Percentiles rank a stretch among this genome's conserved stretches.
Conservation (phyloP, 371 early-diverging fungal genomes). For the Cokeromyces recurvatus region DNA sequence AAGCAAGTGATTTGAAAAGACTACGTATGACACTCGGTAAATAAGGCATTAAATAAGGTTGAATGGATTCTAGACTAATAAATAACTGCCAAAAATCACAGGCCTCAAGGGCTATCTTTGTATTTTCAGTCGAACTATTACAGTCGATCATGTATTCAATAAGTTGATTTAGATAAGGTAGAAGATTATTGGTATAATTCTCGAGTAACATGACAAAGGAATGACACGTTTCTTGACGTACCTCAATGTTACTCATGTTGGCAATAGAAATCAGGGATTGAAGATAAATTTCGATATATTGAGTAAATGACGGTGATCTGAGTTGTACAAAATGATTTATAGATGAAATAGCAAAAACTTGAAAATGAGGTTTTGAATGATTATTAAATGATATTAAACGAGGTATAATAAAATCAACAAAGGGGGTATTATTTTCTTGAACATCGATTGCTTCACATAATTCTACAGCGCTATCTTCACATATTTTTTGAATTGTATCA, state of each 20-base stretch:
- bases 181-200: slow-evolving; percentile 67
- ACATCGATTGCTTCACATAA: slow-evolving; percentile 63
- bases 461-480: slow-evolving; percentile 82
- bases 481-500: slow-evolving; percentile 82
- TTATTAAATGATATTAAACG: slow-evolving; percentile 73
- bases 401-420: slow-evolving; percentile 73
- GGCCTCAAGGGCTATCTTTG: slow-evolving; percentile 87
- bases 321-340: slow-evolving; percentile 74
- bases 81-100: slow-evolving; percentile 96
- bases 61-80: slow-evolving; percentile 72
- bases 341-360: slow-evolving; percentile 72
- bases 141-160: slow-evolving; percentile 91
- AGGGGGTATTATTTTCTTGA: slow-evolving; percentile 60
- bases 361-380: slow-evolving; percentile 62
- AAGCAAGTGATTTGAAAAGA: slow-evolving; percentile 85
- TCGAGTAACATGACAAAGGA: slow-evolving; percentile 86
- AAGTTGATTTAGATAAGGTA: slow-evolving; percentile 72
- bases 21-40: slow-evolving; percentile 76
- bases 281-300: slow-evolving; percentile 65
- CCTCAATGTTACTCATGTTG: slow-evolving; percentile 62
- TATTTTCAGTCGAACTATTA: slow-evolving; percentile 67
- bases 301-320: slow-evolving; percentile 58
- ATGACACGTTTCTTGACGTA: slow-evolving; percentile 85
- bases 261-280: slow-evolving; percentile 74
- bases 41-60: slow-evolving; percentile 69